A percentile compares a stretch with the other conserved stretches of the same genome.
These are phyloP conservation scores for Balamuthia mandrillaris DNA, from an alignment of 208 protist genomes.

Conservation along the genomic window DNA sequence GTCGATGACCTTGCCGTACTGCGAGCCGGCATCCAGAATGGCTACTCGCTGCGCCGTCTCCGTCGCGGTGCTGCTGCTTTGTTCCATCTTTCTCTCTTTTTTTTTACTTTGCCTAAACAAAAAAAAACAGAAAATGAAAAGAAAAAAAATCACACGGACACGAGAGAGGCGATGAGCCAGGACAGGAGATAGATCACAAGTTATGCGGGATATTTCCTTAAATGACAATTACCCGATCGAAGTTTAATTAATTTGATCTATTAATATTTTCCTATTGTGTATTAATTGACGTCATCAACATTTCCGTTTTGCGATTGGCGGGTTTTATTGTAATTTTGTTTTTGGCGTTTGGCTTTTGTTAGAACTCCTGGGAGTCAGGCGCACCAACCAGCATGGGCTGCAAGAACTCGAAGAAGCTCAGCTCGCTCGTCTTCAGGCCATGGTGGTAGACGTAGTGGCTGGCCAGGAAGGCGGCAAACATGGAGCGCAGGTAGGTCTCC, in stretches of 20 bases:
- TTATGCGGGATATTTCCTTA: too few species aligned
- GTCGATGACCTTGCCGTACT: slow-evolving; percentile 95
- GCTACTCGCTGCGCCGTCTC: slow-evolving; percentile 57
- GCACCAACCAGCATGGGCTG: too few species aligned
- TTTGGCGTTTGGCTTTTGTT: too few species aligned
- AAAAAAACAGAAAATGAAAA: not conserved
- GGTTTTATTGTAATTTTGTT: too few species aligned
- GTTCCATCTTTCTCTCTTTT: not conserved
- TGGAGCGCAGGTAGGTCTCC: slow-evolving; percentile 85
- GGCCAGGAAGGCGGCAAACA: slow-evolving; percentile 86
- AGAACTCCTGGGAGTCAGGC: too few species aligned
- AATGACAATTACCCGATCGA: too few species aligned
- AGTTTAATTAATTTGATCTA: too few species aligned
- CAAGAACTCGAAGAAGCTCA: slow-evolving; percentile 84
- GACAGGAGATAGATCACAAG: not conserved
- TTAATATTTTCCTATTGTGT: too few species aligned
- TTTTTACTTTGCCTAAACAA: not conserved
- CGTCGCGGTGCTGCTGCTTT: not conserved
- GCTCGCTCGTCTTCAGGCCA: slow-evolving; percentile 21
- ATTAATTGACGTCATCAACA: too few species aligned
- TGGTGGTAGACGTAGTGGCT: slow-evolving; percentile 85
- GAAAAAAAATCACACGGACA: not conserved
- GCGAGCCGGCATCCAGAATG: slow-evolving; percentile 92
- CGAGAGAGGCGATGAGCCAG: not conserved
- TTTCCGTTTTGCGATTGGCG: too few species aligned